These are phyloP conservation scores for Silene vulgaris DNA, from an alignment of 179 eudicot genomes.

Conservation along the genomic window DNA sequence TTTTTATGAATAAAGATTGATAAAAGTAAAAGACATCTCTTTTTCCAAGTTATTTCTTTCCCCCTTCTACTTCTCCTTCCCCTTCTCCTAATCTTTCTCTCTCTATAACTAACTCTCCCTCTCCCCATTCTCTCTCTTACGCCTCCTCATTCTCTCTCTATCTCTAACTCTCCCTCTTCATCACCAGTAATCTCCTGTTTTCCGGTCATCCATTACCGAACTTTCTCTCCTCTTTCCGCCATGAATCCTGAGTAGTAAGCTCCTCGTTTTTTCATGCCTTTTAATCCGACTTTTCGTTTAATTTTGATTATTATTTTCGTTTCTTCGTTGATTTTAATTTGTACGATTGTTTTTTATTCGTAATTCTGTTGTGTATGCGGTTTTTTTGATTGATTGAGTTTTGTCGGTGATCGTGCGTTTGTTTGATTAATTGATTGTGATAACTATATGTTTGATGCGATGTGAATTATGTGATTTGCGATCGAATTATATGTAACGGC, in stretches of 20 bases:
- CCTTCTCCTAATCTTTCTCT: not conserved
- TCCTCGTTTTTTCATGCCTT: not conserved
- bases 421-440: slow-evolving; percentile 16
- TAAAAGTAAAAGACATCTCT: not conserved
- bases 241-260: slow-evolving; percentile 39
- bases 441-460: not conserved
- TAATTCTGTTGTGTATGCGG: slow-evolving; percentile 8
- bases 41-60: slow-evolving; percentile 2
- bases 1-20: not conserved
- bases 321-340: not conserved
- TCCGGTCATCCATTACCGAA: slow-evolving; percentile 18
- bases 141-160: not conserved
- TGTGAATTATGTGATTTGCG: not conserved
- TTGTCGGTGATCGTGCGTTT: slow-evolving; percentile 17
- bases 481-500: not conserved
- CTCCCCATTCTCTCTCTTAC: not conserved
- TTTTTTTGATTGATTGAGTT: slow-evolving; percentile 1
- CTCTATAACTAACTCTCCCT: slow-evolving; percentile 24
- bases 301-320: not conserved
- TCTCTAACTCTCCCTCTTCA: not conserved
- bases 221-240: slow-evolving; percentile 1
- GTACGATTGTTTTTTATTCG: not conserved
- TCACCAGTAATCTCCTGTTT: slow-evolving; percentile 22
- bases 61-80: not conserved
- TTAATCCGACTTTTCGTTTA: slow-evolving; percentile 1